phyloP scores from a whole-genome alignment of 2,329 filamentous ascomycete species.

The Coniochaeta prunicola region DNA sequence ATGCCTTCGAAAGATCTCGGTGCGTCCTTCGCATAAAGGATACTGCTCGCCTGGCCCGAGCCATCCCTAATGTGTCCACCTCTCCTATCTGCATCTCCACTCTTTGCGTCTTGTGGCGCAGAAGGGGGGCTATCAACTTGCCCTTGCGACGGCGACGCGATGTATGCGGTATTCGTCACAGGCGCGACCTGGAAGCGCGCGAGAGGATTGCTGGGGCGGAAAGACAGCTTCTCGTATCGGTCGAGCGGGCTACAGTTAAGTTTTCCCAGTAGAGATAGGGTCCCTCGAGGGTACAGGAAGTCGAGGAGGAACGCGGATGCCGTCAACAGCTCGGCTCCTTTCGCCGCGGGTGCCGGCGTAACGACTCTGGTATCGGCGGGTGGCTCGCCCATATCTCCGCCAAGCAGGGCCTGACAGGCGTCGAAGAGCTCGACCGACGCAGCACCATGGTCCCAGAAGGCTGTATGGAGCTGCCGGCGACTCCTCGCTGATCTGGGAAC shows the following conservation, averaged over 20 bases:
- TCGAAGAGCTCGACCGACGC: slow-evolving; percentile 38
- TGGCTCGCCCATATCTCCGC: slow-evolving; percentile 18
- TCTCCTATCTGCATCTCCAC: too few species aligned
- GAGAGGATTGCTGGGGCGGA: not conserved
- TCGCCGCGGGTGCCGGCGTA: slow-evolving; percentile 1
- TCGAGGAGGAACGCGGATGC: slow-evolving; percentile 47
- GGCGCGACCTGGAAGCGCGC: not conserved
- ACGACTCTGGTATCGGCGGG: slow-evolving; percentile 8
- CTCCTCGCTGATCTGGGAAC: slow-evolving; percentile 27
- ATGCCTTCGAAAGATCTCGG: not conserved
- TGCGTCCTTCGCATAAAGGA: not conserved
- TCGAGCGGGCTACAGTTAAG: slow-evolving; percentile 13
- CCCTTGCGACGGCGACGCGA: not conserved
- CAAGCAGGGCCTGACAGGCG: slow-evolving; percentile 31
- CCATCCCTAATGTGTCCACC: not conserved
- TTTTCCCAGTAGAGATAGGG: slow-evolving; percentile 33
- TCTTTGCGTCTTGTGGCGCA: not conserved
- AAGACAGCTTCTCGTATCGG: slow-evolving; percentile 9
- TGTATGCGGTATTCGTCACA: not conserved
- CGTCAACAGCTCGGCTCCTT: slow-evolving; percentile 22
- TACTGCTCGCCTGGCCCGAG: not conserved
- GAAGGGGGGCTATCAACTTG: not conserved
- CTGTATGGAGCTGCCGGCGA: slow-evolving; percentile 36
- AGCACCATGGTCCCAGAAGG: slow-evolving; percentile 50
- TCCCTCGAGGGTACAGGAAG: slow-evolving; percentile 45